Percentiles rank a stretch among this genome's conserved stretches.
These are phyloP conservation scores for Schizosaccharomyces cryophilus DNA, from an alignment of 805 yeast genomes.

Conservation along the genomic window DNA sequence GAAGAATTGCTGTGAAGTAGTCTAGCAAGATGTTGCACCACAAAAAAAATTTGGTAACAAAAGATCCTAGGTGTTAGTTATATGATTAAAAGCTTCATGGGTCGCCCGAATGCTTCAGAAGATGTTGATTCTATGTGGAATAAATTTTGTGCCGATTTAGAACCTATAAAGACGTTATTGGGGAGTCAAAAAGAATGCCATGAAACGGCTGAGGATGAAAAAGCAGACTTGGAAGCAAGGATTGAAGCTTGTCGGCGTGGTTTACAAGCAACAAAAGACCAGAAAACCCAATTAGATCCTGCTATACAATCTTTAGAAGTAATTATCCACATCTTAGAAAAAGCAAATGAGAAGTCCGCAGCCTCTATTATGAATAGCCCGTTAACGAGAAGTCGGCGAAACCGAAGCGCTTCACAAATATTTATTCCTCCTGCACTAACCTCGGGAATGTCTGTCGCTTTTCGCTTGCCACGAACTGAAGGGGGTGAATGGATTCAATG, in stretches of 20 bases:
- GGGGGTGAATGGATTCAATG: conserved; percentile 78
- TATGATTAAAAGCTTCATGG: background rate
- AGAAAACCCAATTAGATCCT: background rate
- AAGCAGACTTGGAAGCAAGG: background rate
- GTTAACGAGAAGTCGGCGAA: background rate
- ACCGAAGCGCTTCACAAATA: background rate
- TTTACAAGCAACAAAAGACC: background rate
- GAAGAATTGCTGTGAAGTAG: no score
- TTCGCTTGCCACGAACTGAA: conserved; percentile 36
- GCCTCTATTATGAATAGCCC: background rate
- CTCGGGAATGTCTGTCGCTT: conserved; percentile 69
- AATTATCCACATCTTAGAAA: background rate
- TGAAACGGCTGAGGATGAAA: background rate
- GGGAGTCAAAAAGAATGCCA: background rate
- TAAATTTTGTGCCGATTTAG: background rate
- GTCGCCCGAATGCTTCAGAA: background rate
- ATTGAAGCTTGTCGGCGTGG: background rate
- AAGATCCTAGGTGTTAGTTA: background rate
- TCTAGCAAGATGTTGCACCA: no score
- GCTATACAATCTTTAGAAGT: background rate
- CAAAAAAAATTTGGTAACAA: background rate
- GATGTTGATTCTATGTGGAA: background rate
- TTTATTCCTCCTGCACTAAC: background rate
- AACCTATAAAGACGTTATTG: background rate
- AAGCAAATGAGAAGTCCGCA: background rate